Evolutionary conservation across 805 yeast species (phyloP), one percentile per base, ranked within the genome.

Genomic region (Phaffomyces antillensis): DNA sequence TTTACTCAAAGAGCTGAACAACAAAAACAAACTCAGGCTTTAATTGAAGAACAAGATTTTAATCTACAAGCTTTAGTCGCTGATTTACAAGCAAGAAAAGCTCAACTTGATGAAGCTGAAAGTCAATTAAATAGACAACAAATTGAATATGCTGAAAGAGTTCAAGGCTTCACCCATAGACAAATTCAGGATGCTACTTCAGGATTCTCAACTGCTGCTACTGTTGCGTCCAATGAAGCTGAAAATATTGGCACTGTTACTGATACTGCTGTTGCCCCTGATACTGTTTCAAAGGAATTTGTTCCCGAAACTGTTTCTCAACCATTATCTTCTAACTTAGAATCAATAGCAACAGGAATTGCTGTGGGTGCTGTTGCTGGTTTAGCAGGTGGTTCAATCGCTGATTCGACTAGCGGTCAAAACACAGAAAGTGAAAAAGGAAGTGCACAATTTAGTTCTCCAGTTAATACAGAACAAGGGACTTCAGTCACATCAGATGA

Each of bases 71-170:
- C 49, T 10, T 56, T 66, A 58, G 64, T 61, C 43, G 61, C 60
- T 33, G 63, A 62, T 30, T 52, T 70, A 32, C 62, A 64, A 26
- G 54, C 59, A 41, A 67, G 70, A 53, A 65, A 67, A 46, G 55
- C 56, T 36, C 60, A 63, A 37, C 59, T 72, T 25, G 69, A 64
- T 25, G 62, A 58, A 30, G 71, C 73, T 15, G 68, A 67, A 45
- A 62, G 60, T 23, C 73, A 70, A 18, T 54, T 70, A 17, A 66
- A 67, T 28, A 60, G 60, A 36, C 70, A 65, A 41, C 66, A 68
- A 40, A 54, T 54, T 34, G 62, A 58, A 18, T 67, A 68, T 46
- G 70, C 73, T 23, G 56, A 62, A 40, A 65, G 64, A 44, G 61
- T 65, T 16, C 72, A 67, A 49, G 65, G 62, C 12, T 59, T 66